Evolutionary conservation across 73 alveolate species (phyloP).

Genomic region (Breviolum minutum): DNA sequence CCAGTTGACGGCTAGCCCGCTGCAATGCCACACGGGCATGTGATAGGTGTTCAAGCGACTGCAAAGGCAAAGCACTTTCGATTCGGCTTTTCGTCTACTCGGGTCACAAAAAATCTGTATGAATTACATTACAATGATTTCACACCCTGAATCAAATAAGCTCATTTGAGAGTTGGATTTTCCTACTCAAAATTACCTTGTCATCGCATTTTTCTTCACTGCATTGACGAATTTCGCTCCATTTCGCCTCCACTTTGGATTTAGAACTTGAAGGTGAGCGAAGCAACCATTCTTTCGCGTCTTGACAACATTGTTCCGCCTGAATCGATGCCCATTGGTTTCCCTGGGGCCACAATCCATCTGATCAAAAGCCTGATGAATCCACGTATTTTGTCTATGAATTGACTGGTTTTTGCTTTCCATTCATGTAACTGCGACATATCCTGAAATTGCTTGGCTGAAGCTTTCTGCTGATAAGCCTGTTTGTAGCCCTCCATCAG

Average conservation of each 20-base stretch:
- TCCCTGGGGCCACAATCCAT: too few relatives aligned
- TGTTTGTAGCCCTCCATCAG: neutral
- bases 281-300: conserved; percentile 11
- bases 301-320: conserved; percentile 41
- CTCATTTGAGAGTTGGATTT: too few relatives aligned
- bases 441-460: neutral
- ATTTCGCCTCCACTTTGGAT: neutral
- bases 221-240: neutral
- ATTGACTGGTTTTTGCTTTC: too few relatives aligned
- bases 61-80: neutral
- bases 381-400: too few relatives aligned
- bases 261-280: neutral
- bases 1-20: conserved; percentile 21
- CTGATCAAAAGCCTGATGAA: too few relatives aligned
- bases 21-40: conserved; percentile 70
- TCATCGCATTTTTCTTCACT: too few relatives aligned
- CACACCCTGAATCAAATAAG: too few relatives aligned
- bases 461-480: neutral
- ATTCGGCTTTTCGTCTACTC: too few relatives aligned
- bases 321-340: neutral
- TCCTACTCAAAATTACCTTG: too few relatives aligned
- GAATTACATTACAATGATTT: too few relatives aligned
- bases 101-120: too few relatives aligned
- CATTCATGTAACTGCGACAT: too few relatives aligned
- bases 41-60: conserved; percentile 12